A percentile compares a stretch with the other conserved stretches of the same genome.
phyloP scores from a whole-genome alignment of 441 rosid species.

The Pelargonium citronellum region DNA sequence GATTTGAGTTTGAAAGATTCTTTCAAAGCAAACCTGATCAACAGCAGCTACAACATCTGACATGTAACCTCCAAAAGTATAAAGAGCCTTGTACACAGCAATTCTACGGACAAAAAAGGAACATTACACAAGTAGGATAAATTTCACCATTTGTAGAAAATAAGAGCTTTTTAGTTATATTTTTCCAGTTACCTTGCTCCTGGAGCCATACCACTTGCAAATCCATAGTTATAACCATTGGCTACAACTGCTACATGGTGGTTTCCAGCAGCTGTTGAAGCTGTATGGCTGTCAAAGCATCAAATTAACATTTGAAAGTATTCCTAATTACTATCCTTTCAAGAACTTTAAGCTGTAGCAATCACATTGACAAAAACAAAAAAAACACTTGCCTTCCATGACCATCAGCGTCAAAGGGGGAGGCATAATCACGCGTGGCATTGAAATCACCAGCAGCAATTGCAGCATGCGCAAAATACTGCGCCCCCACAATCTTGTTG shows the following conservation, averaged over 20 bases:
- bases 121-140: not conserved
- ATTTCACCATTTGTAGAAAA: not conserved
- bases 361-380: not conserved
- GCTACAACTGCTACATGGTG: slow-evolving; percentile 21
- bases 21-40: slow-evolving; percentile 28
- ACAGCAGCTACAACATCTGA: slow-evolving; percentile 35
- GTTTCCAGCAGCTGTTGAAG: slow-evolving; percentile 32
- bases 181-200: slow-evolving; percentile 27
- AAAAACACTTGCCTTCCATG: slow-evolving; percentile 47
- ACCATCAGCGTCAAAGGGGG: slow-evolving; percentile 54
- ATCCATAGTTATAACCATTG: slow-evolving; percentile 29
- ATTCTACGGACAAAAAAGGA: slow-evolving; percentile 18
- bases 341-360: not conserved
- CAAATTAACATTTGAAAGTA: not conserved
- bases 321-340: not conserved
- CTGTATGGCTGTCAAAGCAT: slow-evolving; percentile 26
- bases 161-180: not conserved
- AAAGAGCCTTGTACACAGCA: slow-evolving; percentile 33
- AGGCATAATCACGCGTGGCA: slow-evolving; percentile 36
- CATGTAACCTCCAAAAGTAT: slow-evolving; percentile 30
- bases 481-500: slow-evolving; percentile 47
- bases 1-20: not conserved
- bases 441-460: slow-evolving; percentile 47
- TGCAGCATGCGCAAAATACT: slow-evolving; percentile 47
- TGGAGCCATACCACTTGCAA: slow-evolving; percentile 35